Evolutionary conservation across 2,329 filamentous ascomycete species (phyloP), one percentile per base, ranked within the genome.

Genomic region (Coleophoma eucalyptorum): DNA sequence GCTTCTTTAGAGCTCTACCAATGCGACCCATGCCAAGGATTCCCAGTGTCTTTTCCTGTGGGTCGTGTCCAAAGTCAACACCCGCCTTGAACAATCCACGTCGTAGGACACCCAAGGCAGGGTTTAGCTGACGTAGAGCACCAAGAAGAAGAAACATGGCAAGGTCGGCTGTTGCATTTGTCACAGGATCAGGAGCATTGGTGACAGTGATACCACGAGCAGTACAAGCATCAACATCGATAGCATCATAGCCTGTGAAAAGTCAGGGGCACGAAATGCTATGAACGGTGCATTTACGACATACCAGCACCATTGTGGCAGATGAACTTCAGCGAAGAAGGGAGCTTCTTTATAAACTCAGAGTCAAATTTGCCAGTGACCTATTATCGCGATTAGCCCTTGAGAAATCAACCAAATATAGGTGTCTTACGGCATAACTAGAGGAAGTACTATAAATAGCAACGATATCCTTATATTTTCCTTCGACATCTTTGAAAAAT

Each of bases 21-120:
- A 93, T 93, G 4, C 89, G 86, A n/a, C 89, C 89, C 87, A 93
- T 92, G 3, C 89, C 89, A 31, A 93, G 67, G 52, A 94, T 89
- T 0, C 89, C 89, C 8, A 94, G 74, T 1, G 82, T 72, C 67
- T 92, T 92, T 33, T 85, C 87, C 62, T 86, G 74, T 1, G 88
- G 88, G 63, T 93, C 88, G 64, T 87, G 53, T 5, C 56, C 56
- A 20, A 57, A 54, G 15, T 45, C 49, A 8, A 50, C 5, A 67
- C 10, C 60, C 59, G 50, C 73, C 72, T 52, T 65, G 26, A 50
- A 58, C 10, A 52, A 41, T 6, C 51, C 59, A 16, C 68, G 65
- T 34, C 73, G 72, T 37, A 73, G 67, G 70, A 72, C 74, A 49
- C 71, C 67, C 40, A 71, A 67, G 62, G 69, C 63, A 34, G 54